These are phyloP conservation scores for Yarrowia osloensis DNA, from an alignment of 805 yeast species.

Conservation along the genomic window DNA sequence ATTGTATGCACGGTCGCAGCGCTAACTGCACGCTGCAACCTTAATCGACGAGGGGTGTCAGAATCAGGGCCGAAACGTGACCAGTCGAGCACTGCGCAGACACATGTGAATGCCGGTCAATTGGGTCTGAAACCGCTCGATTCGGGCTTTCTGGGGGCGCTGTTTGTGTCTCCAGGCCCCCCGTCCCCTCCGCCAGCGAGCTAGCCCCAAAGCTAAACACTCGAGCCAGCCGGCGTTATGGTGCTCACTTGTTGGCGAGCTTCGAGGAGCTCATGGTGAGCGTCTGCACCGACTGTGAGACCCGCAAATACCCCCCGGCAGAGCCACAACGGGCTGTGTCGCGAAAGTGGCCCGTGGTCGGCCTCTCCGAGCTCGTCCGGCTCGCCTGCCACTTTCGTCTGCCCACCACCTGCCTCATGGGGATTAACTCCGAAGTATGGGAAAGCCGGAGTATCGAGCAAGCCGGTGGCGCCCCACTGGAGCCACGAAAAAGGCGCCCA, in stretches of 20 bases:
- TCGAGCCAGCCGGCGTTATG: not conserved
- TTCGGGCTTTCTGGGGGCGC: too few species aligned
- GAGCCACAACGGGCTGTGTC: not conserved
- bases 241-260: too few species aligned
- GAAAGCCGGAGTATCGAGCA: not conserved
- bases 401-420: not conserved
- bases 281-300: too few species aligned
- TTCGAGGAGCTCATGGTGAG: too few species aligned
- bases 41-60: not conserved
- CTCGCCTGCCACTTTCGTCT: not conserved
- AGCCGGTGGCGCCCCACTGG: not conserved
- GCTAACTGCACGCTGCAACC: not conserved
- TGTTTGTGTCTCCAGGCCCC: too few species aligned
- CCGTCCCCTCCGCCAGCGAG: not conserved
- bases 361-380: too few species aligned
- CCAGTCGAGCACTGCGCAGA: not conserved
- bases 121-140: not conserved
- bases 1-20: constrained; percentile 19
- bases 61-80: not conserved
- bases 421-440: constrained; percentile 10
- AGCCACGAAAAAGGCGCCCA: constrained; percentile 3
- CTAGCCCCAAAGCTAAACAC: not conserved
- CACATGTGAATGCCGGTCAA: not conserved
- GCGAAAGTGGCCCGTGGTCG: too few species aligned
- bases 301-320: not conserved